phyloP scores from a whole-genome alignment of 1,139 yeast species.

The Pichia sp. region DNA sequence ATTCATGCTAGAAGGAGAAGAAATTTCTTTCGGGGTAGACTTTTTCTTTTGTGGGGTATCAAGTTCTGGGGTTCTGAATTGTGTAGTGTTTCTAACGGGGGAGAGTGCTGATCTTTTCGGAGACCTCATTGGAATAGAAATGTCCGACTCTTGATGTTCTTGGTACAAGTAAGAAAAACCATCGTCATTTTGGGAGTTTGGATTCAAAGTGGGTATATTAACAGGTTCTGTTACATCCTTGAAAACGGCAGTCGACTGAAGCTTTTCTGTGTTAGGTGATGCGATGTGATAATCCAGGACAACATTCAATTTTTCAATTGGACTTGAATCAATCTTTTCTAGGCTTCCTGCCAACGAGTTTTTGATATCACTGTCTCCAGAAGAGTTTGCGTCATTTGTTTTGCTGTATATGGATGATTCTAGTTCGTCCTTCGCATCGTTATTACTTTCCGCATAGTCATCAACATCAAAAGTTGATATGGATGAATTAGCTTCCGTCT shows the following conservation, averaged over 20 bases:
- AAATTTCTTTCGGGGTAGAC: not conserved
- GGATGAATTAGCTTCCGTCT: conserved; percentile 6
- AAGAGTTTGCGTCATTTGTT: not conserved
- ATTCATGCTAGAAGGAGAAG: conserved; percentile 11
- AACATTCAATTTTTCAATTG: conserved; percentile 13
- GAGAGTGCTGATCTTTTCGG: not conserved
- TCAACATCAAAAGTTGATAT: conserved; percentile 19
- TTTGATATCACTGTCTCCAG: not conserved
- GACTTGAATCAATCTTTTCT: conserved; percentile 10
- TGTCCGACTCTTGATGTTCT: not conserved
- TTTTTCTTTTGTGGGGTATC: conserved; percentile 18
- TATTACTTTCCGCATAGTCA: conserved; percentile 14
- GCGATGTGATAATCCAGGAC: conserved; percentile 4
- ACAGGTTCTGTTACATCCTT: not conserved
- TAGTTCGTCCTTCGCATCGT: conserved; percentile 1
- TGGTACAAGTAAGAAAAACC: conserved; percentile 3
- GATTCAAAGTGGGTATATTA: conserved; percentile 7
- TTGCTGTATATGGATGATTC: conserved; percentile 9
- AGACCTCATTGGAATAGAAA: not conserved
- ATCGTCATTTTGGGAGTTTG: not conserved
- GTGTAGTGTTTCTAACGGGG: conserved; percentile 19
- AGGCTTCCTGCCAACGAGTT: not conserved
- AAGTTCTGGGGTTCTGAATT: conserved; percentile 22
- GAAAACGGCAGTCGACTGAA: conserved; percentile 6
- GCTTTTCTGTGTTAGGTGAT: conserved; percentile 5